Percentiles rank a stretch among this genome's conserved stretches.
Conservation (phyloP, 176 grass and related monocot species). For the Eremochloa ophiuroides region DNA sequence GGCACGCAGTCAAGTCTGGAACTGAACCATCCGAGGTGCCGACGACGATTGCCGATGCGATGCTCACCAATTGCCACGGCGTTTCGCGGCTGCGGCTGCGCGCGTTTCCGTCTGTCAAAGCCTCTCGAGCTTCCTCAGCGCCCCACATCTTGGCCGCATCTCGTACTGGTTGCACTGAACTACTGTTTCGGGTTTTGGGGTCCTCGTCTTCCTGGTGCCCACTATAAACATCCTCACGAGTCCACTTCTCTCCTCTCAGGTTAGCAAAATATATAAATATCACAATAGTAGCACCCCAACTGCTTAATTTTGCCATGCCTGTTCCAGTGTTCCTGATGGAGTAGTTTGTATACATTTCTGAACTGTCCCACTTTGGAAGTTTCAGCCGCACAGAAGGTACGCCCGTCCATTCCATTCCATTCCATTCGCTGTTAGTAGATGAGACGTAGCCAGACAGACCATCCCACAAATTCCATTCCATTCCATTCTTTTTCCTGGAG, state of each 20-base stretch:
- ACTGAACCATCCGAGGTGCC: too few species aligned
- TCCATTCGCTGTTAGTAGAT: constrained; percentile 1
- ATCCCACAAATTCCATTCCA: background rate
- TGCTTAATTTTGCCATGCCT: background rate
- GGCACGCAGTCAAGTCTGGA: background rate
- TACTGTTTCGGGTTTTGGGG: background rate
- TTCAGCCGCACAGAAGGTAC: background rate
- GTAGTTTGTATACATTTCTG: background rate
- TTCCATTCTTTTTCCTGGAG: constrained; percentile 1
- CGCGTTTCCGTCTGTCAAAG: background rate
- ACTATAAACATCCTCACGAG: background rate
- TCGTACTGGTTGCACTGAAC: background rate
- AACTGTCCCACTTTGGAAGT: background rate
- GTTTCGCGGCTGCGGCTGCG: constrained; percentile 9
- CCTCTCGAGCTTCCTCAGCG: background rate
- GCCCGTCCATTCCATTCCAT: background rate
- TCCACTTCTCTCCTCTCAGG: background rate
- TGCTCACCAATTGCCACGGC: background rate
- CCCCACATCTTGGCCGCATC: background rate
- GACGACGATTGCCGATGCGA: background rate
- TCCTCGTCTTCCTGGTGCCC: background rate
- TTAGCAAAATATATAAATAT: background rate
- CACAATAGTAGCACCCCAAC: background rate
- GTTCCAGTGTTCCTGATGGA: background rate
- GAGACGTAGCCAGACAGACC: background rate